These are phyloP conservation scores for Oenanthe sinensis DNA, from an alignment of 129 eudicot genomes.

Conservation along the genomic window DNA sequence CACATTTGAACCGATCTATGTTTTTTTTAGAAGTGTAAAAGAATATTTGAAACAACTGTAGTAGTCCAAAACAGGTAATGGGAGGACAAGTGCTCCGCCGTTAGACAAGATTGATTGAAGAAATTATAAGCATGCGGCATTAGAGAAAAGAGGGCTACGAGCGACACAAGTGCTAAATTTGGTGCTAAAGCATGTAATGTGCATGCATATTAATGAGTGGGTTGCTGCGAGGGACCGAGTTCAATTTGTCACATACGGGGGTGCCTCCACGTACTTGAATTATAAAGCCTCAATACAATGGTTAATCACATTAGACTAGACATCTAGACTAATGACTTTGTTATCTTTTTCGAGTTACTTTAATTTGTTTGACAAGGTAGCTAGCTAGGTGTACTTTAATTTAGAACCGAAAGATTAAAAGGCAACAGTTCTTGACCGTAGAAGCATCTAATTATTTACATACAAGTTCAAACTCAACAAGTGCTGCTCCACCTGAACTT, in stretches of 20 bases:
- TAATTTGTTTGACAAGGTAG: constrained; percentile 4
- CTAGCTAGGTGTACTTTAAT: constrained; percentile 6
- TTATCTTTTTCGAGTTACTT: background rate
- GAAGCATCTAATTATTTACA: background rate
- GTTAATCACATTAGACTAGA: background rate
- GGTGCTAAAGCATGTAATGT: background rate
- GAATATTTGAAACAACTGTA: background rate
- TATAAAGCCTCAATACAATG: background rate
- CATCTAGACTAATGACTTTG: background rate
- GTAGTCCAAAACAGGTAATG: background rate
- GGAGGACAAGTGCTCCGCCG: background rate
- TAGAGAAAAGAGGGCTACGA: background rate
- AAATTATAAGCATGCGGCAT: background rate
- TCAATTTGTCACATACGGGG: constrained; percentile 11
- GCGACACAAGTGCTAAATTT: constrained; percentile 4
- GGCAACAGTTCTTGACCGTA: background rate
- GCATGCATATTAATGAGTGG: background rate
- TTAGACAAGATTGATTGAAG: constrained; percentile 10
- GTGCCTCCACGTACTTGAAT: constrained; percentile 14
- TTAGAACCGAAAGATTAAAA: constrained; percentile 3
- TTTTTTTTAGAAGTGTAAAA: background rate
- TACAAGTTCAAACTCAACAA: background rate
- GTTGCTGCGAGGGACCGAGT: background rate
- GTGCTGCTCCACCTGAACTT: background rate
- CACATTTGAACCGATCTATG: background rate